Conservation (phyloP, 2,329 filamentous ascomycete genomes). For the Nigrograna mackinnonii region DNA sequence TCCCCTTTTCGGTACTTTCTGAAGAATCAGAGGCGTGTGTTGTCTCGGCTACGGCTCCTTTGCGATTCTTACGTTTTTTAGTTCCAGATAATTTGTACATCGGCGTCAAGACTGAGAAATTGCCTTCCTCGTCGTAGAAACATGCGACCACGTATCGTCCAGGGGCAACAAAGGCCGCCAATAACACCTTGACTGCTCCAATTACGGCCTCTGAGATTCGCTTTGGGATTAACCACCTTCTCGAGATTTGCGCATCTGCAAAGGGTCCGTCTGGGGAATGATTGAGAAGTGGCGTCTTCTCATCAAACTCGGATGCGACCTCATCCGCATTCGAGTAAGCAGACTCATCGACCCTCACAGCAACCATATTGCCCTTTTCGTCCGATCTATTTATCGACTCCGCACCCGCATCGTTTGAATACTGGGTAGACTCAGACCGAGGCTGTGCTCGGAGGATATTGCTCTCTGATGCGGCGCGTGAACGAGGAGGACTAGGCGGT, state of each 20-base stretch:
- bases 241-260: conserved; percentile 38
- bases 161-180: conserved; percentile 78
- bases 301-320: conserved; percentile 51
- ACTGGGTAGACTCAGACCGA: conserved; percentile 20
- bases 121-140: conserved; percentile 79
- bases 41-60: conserved; percentile 30
- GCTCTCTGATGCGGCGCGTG: conserved; percentile 58
- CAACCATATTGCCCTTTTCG: conserved; percentile 35
- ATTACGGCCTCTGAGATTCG: conserved; percentile 73
- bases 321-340: conserved; percentile 28
- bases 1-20: conserved; percentile 31
- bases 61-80: conserved; percentile 43
- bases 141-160: conserved; percentile 81
- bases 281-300: conserved; percentile 71
- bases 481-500: conserved; percentile 53
- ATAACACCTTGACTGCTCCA: conserved; percentile 75
- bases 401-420: conserved; percentile 39
- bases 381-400: conserved; percentile 24
- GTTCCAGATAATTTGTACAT: conserved; percentile 65
- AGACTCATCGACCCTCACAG: conserved; percentile 17
- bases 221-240: conserved; percentile 62
- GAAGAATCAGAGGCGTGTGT: conserved; percentile 27
- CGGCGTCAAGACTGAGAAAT: conserved; percentile 77
- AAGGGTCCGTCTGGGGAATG: conserved; percentile 26
- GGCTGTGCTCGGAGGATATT: conserved; percentile 41